Conservation (phyloP, 805 yeast genomes). For the Citeromyces matritensis region DNA sequence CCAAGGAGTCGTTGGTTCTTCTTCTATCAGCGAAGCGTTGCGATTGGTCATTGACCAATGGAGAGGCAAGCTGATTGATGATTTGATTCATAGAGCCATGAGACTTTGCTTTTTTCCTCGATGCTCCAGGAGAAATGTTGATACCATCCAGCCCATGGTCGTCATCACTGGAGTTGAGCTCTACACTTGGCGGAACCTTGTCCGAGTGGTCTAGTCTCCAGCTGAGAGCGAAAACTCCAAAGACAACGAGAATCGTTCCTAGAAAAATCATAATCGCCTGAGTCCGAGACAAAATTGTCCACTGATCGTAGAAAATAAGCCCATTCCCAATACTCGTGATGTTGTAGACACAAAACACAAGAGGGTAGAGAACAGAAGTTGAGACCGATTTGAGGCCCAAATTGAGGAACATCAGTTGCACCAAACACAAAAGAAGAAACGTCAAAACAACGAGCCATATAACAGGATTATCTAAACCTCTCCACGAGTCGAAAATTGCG, state of each 20-base stretch:
- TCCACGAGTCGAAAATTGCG: neutral
- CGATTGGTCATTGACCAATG: too few relatives aligned
- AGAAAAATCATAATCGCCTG: slow-evolving; percentile 22
- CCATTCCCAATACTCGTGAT: slow-evolving; percentile 54
- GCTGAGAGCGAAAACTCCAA: slow-evolving; percentile 59
- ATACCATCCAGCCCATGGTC: too few relatives aligned
- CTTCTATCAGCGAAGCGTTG: too few relatives aligned
- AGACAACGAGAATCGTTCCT: slow-evolving; percentile 35
- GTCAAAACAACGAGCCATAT: slow-evolving; percentile 34
- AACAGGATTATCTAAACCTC: slow-evolving; percentile 16
- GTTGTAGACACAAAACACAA: slow-evolving; percentile 76
- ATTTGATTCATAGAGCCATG: too few relatives aligned
- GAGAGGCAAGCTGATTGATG: too few relatives aligned
- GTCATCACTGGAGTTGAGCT: too few relatives aligned
- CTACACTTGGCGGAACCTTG: neutral
- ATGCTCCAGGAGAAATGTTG: too few relatives aligned
- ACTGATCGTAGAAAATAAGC: slow-evolving; percentile 39
- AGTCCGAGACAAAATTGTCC: slow-evolving; percentile 17
- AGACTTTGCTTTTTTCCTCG: too few relatives aligned
- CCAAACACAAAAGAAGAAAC: slow-evolving; percentile 49
- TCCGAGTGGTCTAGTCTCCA: slow-evolving; percentile 22
- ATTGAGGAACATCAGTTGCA: slow-evolving; percentile 62
- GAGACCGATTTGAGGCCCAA: slow-evolving; percentile 55
- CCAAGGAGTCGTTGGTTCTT: too few relatives aligned
- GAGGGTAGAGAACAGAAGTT: slow-evolving; percentile 70